A percentile compares a stretch with the other conserved stretches of the same genome.
Conservation (phyloP, 2,329 filamentous ascomycete genomes). For the Tetracladium maxilliforme region DNA sequence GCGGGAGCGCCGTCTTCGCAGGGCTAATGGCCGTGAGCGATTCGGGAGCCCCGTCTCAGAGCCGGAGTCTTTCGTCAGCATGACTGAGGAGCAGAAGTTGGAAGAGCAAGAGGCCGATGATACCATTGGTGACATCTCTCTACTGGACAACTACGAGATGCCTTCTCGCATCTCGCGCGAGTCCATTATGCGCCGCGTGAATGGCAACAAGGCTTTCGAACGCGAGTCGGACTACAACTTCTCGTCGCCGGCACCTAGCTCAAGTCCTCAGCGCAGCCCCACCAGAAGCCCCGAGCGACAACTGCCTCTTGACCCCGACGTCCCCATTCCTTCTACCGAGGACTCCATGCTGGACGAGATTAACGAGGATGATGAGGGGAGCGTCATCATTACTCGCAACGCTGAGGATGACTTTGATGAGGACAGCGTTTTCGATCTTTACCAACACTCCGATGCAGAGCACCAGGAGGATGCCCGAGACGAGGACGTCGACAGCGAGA, state of each 20-base stretch:
- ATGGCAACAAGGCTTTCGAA: conserved; percentile 42
- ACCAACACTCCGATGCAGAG: conserved; percentile 6
- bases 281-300: conserved; percentile 30
- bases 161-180: conserved; percentile 79
- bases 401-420: conserved; percentile 41
- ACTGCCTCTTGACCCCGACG: conserved; percentile 65
- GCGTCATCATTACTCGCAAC: conserved; percentile 54
- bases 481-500: conserved; percentile 18
- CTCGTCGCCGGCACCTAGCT: conserved; percentile 43
- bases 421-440: conserved; percentile 17
- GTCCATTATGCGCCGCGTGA: conserved; percentile 80
- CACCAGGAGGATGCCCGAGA: conserved; percentile 6
- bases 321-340: conserved; percentile 80
- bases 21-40: conserved; percentile 36
- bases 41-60: conserved; percentile 16
- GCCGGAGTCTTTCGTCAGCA: too few species aligned
- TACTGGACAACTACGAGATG: conserved; percentile 45
- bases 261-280: too few species aligned
- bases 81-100: conserved; percentile 10
- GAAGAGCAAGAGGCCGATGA: conserved; percentile 40
- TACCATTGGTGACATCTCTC: conserved; percentile 42
- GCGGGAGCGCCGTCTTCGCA: conserved; percentile 53
- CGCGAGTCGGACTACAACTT: conserved; percentile 48
- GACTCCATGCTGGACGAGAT: conserved; percentile 40
- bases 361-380: conserved; percentile 33